Percentiles rank a stretch among this genome's conserved stretches.
phyloP scores from a whole-genome alignment of 768 basidiomycete genomes.

The Gloeophyllum trabeum region DNA sequence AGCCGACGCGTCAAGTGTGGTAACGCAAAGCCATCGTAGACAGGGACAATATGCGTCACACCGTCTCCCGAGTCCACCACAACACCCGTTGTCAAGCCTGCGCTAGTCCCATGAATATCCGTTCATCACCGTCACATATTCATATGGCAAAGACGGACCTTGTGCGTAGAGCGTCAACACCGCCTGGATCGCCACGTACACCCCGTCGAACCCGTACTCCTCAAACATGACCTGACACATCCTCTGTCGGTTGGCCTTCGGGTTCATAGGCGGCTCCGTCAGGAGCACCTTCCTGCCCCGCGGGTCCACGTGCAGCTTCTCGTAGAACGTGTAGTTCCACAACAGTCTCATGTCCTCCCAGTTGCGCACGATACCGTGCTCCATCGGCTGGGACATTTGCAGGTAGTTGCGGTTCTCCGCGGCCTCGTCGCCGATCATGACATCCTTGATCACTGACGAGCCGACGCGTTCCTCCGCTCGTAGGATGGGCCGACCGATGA shows the following conservation, averaged over 20 bases:
- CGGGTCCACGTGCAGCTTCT: constrained; percentile 87
- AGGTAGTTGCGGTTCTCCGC: constrained; percentile 90
- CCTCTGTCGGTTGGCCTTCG: constrained; percentile 79
- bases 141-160: constrained; percentile 45
- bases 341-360: constrained; percentile 99
- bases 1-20: constrained; percentile 91
- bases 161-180: constrained; percentile 97
- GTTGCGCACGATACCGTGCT: constrained; percentile 97
- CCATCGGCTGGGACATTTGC: constrained; percentile 97
- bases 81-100: constrained; percentile 95
- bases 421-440: constrained; percentile 98
- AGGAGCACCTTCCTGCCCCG: constrained; percentile 81
- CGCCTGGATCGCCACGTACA: constrained; percentile 97
- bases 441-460: constrained; percentile 80
- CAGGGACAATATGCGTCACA: constrained; percentile 98
- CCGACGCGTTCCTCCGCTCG: constrained; percentile 95
- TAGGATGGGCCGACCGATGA: constrained; percentile 93
- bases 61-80: constrained; percentile 99
- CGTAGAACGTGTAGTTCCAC: constrained; percentile 97
- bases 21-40: constrained; percentile 93
- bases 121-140: neutral
- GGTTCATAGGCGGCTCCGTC: constrained; percentile 99
- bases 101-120: neutral
- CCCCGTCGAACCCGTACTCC: constrained; percentile 90
- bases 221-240: constrained; percentile 99